phyloP scores from a whole-genome alignment of 2,329 filamentous ascomycete species.

The Fusarium hainanense region DNA sequence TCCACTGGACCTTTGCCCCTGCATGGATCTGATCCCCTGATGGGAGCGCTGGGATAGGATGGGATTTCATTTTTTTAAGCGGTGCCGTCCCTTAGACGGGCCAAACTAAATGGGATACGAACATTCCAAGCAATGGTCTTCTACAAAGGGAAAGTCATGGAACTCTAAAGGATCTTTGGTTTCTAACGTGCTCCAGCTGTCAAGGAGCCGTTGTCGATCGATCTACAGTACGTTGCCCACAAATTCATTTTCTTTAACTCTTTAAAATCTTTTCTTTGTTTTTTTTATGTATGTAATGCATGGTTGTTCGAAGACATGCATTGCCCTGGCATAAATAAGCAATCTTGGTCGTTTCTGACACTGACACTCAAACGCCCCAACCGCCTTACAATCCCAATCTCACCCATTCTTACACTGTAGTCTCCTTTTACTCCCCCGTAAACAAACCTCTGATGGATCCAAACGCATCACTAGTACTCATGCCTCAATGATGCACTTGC shows the following conservation, averaged over 20 bases:
- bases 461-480: background rate
- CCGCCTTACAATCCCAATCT: constrained; percentile 4
- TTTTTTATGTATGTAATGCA: background rate
- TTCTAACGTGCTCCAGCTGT: background rate
- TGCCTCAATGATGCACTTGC: constrained; percentile 14
- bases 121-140: constrained; percentile 13
- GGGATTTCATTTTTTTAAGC: background rate
- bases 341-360: constrained; percentile 19
- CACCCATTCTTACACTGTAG: background rate
- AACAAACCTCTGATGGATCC: constrained; percentile 12
- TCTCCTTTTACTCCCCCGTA: background rate
- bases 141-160: constrained; percentile 36
- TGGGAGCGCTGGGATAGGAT: background rate
- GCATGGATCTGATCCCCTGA: constrained; percentile 24
- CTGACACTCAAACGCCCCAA: constrained; percentile 27
- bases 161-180: constrained; percentile 10
- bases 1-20: constrained; percentile 26
- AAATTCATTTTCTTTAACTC: background rate
- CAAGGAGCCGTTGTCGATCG: constrained; percentile 19
- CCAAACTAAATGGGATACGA: constrained; percentile 26
- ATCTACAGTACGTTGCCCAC: constrained; percentile 8
- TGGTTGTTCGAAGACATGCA: constrained; percentile 6
- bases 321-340: constrained; percentile 19
- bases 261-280: background rate
- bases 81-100: background rate